phyloP scores from a whole-genome alignment of 805 yeast genomes.

The Yarrowia sp. region DNA sequence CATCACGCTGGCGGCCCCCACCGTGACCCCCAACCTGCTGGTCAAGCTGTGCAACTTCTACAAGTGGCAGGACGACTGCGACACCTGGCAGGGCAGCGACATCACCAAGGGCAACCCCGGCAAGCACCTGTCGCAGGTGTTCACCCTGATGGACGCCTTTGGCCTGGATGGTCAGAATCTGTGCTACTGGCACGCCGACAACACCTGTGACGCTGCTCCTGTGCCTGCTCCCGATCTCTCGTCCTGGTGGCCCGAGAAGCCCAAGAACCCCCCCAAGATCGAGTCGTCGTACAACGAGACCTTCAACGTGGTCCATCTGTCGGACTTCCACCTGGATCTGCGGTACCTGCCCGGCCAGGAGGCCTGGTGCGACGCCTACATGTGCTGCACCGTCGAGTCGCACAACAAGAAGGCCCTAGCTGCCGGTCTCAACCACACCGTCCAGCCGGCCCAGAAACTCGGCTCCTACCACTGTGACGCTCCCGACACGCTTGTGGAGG shows the following conservation, averaged over 20 bases:
- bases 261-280: slow-evolving; percentile 57
- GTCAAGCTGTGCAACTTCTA: slow-evolving; percentile 14
- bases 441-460: slow-evolving; percentile 64
- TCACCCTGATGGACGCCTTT: slow-evolving; percentile 60
- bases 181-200: slow-evolving; percentile 52
- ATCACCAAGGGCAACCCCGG: slow-evolving; percentile 18
- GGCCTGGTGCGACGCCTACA: slow-evolving; percentile 55
- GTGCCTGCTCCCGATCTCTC: slow-evolving; percentile 9
- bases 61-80: neutral
- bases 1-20: neutral
- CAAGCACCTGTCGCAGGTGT: slow-evolving; percentile 56
- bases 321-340: slow-evolving; percentile 69
- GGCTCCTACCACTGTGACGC: slow-evolving; percentile 74
- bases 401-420: slow-evolving; percentile 27
- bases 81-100: neutral
- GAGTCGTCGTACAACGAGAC: slow-evolving; percentile 49
- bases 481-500: slow-evolving; percentile 68
- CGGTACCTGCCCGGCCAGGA: slow-evolving; percentile 57
- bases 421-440: slow-evolving; percentile 42
- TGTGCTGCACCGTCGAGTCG: slow-evolving; percentile 61
- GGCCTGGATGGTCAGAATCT: slow-evolving; percentile 65
- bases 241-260: slow-evolving; percentile 51
- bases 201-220: neutral
- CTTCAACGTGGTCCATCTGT: slow-evolving; percentile 68
- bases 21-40: slow-evolving; percentile 9